A percentile compares a stretch with the other conserved stretches of the same genome.
Evolutionary conservation across 805 yeast species (phyloP).

Genomic region (Zygotorulaspora danielsina): DNA sequence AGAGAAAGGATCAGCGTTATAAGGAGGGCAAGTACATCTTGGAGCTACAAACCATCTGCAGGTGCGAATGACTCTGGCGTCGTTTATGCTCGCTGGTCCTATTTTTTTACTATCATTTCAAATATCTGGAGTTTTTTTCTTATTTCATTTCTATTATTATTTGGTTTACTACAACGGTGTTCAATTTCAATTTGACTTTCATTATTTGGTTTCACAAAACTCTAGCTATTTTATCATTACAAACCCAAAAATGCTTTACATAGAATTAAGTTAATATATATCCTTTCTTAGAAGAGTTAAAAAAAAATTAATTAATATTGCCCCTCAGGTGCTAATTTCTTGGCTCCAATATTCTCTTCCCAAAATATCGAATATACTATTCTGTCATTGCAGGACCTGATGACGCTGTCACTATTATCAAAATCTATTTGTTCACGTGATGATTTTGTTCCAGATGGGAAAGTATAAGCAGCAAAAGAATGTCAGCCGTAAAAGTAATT

Average conservation of each 20-base stretch:
- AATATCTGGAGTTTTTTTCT: conserved; percentile 6
- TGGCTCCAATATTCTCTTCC: too few species aligned
- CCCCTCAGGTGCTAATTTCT: too few species aligned
- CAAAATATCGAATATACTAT: too few species aligned
- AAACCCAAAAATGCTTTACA: conserved; percentile 2
- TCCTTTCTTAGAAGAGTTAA: too few species aligned
- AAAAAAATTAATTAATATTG: too few species aligned
- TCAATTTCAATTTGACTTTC: conserved; percentile 2
- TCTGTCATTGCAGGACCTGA: too few species aligned
- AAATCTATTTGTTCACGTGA: background rate
- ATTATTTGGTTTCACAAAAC: background rate
- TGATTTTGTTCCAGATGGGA: background rate
- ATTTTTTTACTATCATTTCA: conserved; percentile 1
- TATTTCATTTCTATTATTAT: conserved; percentile 6
- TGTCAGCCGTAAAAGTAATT: too few species aligned
- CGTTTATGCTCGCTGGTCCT: background rate
- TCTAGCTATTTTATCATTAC: background rate
- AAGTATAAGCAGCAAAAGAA: too few species aligned
- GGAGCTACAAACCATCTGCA: conserved; percentile 37
- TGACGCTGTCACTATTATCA: too few species aligned
- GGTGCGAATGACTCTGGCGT: conserved; percentile 13
- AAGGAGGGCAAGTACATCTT: conserved; percentile 60
- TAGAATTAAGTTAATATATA: conserved; percentile 2
- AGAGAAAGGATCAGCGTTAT: conserved; percentile 44
- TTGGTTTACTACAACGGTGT: conserved; percentile 3